These are phyloP conservation scores for Phlebiopsis flavidoalba DNA, from an alignment of 768 basidiomycete genomes.

Conservation along the genomic window DNA sequence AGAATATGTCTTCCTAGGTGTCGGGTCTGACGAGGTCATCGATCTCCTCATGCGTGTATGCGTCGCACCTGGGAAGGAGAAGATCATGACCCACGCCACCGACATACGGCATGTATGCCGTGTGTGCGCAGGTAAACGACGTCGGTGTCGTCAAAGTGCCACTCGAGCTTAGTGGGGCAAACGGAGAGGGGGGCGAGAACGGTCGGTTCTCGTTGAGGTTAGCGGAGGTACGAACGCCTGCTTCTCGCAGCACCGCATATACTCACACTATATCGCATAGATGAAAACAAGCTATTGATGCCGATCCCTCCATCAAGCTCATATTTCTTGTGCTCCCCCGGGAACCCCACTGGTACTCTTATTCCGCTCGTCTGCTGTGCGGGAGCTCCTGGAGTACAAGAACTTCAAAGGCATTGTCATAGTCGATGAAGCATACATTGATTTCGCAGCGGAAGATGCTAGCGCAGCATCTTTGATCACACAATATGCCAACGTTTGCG, in stretches of 20 bases:
- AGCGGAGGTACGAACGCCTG: slow-evolving; percentile 52
- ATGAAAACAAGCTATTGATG: slow-evolving; percentile 63
- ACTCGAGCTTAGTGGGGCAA: slow-evolving; percentile 49
- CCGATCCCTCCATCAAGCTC: slow-evolving; percentile 79
- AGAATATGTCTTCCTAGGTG: slow-evolving; percentile 82
- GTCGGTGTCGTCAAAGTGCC: slow-evolving; percentile 74
- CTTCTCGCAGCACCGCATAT: neutral
- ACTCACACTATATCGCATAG: slow-evolving; percentile 30
- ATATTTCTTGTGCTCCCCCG: slow-evolving; percentile 93
- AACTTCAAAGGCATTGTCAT: slow-evolving; percentile 88
- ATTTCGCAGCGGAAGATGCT: slow-evolving; percentile 64
- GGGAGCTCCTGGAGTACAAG: slow-evolving; percentile 67
- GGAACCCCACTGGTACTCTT: slow-evolving; percentile 91
- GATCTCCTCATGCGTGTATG: slow-evolving; percentile 91
- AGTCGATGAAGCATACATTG: slow-evolving; percentile 97
- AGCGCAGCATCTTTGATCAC: slow-evolving; percentile 69
- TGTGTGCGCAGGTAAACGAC: slow-evolving; percentile 95
- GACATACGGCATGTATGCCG: slow-evolving; percentile 97
- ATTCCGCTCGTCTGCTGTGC: slow-evolving; percentile 69
- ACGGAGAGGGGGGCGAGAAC: slow-evolving; percentile 68
- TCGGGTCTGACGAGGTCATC: slow-evolving; percentile 95
- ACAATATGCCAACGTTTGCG: slow-evolving; percentile 83
- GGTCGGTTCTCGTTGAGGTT: slow-evolving; percentile 73
- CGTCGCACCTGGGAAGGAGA: slow-evolving; percentile 73
- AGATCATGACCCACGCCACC: slow-evolving; percentile 88